A percentile compares a stretch with the other conserved stretches of the same genome.
Evolutionary conservation across 1,139 yeast genomes (phyloP).

Genomic region (Arxiozyma telluris): DNA sequence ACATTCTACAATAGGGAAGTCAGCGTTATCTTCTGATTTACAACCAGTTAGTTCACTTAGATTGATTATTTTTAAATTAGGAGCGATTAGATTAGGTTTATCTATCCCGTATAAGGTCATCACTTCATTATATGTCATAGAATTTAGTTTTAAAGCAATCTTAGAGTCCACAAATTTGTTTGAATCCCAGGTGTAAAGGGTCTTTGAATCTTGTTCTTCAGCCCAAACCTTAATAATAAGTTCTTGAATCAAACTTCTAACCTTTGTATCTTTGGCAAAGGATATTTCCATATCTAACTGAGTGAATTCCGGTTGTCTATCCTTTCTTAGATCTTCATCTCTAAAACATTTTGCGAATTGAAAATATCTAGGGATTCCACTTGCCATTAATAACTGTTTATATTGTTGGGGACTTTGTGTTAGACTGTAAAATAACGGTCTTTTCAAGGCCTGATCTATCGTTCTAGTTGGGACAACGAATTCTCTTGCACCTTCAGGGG

Average conservation of each 20-base stretch:
- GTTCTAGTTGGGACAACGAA: slow-evolving; percentile 82
- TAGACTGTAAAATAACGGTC: slow-evolving; percentile 65
- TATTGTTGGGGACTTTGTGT: slow-evolving; percentile 98
- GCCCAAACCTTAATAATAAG: slow-evolving; percentile 51
- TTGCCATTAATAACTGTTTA: slow-evolving; percentile 87
- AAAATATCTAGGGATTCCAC: slow-evolving; percentile 78
- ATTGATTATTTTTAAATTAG: slow-evolving; percentile 19
- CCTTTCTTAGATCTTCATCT: slow-evolving; percentile 90
- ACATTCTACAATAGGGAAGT: slow-evolving; percentile 58
- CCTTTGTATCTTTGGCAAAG: slow-evolving; percentile 61
- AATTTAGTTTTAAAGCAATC: background rate
- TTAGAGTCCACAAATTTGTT: slow-evolving; percentile 24
- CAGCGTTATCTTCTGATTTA: slow-evolving; percentile 30
- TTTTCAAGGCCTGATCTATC: slow-evolving; percentile 18
- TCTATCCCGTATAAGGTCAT: slow-evolving; percentile 77
- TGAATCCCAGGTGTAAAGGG: slow-evolving; percentile 25
- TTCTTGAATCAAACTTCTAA: slow-evolving; percentile 54
- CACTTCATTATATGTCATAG: slow-evolving; percentile 56
- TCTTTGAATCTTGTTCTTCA: background rate
- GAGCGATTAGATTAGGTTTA: slow-evolving; percentile 77
- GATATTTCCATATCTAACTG: slow-evolving; percentile 94
- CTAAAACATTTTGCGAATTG: slow-evolving; percentile 92
- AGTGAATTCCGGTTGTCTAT: slow-evolving; percentile 95
- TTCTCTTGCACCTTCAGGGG: slow-evolving; percentile 98
- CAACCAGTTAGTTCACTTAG: background rate